Conservation (phyloP, 441 rosid species). For the Breynia disticha region DNA sequence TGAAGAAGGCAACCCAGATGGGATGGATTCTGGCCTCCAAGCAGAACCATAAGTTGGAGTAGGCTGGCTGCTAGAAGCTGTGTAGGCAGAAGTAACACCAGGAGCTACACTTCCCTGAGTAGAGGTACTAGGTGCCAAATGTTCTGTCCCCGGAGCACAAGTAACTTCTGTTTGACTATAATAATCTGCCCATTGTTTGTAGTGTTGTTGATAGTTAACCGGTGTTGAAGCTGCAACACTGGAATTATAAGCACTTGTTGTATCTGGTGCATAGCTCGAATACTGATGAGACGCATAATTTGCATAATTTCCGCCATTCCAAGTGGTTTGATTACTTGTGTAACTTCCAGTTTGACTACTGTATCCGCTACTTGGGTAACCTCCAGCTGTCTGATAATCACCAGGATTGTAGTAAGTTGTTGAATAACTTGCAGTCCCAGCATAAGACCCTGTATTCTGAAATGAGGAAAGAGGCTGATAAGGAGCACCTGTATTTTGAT, state of each 20-base stretch:
- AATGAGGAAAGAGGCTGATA: slow-evolving; percentile 88
- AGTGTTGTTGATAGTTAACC: slow-evolving; percentile 59
- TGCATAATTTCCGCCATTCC: slow-evolving; percentile 64
- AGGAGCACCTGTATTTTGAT: slow-evolving; percentile 97
- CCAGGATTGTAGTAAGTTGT: slow-evolving; percentile 96
- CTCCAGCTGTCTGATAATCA: slow-evolving; percentile 99
- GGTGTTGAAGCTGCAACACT: slow-evolving; percentile 44
- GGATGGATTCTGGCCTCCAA: slow-evolving; percentile 60
- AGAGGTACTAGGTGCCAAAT: slow-evolving; percentile 39
- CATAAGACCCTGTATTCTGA: slow-evolving; percentile 96
- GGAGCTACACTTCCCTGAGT: slow-evolving; percentile 50
- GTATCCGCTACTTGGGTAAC: slow-evolving; percentile 71
- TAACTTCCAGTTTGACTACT: slow-evolving; percentile 25
- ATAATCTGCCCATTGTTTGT: slow-evolving; percentile 84
- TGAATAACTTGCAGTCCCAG: slow-evolving; percentile 95
- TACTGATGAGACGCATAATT: slow-evolving; percentile 58
- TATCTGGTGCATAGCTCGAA: slow-evolving; percentile 48
- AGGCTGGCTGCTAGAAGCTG: slow-evolving; percentile 54
- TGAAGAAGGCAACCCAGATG: slow-evolving; percentile 49
- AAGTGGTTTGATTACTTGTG: slow-evolving; percentile 8
- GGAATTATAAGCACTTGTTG: slow-evolving; percentile 46
- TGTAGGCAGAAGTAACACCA: slow-evolving; percentile 42
- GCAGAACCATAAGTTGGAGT: slow-evolving; percentile 36
- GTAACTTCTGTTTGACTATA: slow-evolving; percentile 85
- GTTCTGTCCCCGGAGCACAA: slow-evolving; percentile 98